Percentiles rank a stretch among this genome's conserved stretches.
Evolutionary conservation across 2,329 filamentous ascomycete species (phyloP).

Genomic region (Rutstroemia sp.): DNA sequence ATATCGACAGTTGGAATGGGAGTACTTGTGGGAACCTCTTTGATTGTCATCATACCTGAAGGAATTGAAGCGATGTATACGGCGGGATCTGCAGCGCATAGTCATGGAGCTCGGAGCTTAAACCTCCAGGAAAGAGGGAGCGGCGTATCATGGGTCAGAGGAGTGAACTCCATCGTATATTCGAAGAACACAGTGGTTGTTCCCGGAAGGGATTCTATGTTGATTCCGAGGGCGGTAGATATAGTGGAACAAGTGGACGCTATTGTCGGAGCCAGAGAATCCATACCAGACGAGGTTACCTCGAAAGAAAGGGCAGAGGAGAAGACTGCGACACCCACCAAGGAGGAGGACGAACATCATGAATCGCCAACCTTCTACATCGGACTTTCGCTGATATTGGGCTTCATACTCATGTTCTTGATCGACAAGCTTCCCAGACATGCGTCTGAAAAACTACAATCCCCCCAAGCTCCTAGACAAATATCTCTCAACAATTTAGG

Average conservation of each 20-base stretch:
- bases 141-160: conserved; percentile 18
- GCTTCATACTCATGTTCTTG: conserved; percentile 95
- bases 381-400: conserved; percentile 76
- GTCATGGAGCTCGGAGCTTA: conserved; percentile 17
- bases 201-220: background rate
- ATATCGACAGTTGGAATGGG: conserved; percentile 92
- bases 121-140: conserved; percentile 7
- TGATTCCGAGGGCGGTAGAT: background rate
- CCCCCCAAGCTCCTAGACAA: conserved; percentile 64
- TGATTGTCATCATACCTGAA: conserved; percentile 97
- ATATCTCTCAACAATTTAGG: conserved; percentile 82
- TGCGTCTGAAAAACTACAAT: conserved; percentile 56
- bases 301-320: conserved; percentile 2
- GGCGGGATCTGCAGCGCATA: conserved; percentile 32
- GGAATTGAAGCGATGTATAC: conserved; percentile 85
- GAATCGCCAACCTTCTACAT: conserved; percentile 65
- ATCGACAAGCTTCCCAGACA: conserved; percentile 80
- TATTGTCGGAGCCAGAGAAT: background rate
- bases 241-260: background rate
- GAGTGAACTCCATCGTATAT: conserved; percentile 15
- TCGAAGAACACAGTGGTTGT: conserved; percentile 4
- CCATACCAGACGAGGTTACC: background rate
- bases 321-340: conserved; percentile 2
- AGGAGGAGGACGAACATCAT: conserved; percentile 31
- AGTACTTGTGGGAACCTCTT: conserved; percentile 85